A percentile compares a stretch with the other conserved stretches of the same genome.
Evolutionary conservation across 2,329 filamentous ascomycete genomes (phyloP).

Genomic region (Alternaria brassicicola): DNA sequence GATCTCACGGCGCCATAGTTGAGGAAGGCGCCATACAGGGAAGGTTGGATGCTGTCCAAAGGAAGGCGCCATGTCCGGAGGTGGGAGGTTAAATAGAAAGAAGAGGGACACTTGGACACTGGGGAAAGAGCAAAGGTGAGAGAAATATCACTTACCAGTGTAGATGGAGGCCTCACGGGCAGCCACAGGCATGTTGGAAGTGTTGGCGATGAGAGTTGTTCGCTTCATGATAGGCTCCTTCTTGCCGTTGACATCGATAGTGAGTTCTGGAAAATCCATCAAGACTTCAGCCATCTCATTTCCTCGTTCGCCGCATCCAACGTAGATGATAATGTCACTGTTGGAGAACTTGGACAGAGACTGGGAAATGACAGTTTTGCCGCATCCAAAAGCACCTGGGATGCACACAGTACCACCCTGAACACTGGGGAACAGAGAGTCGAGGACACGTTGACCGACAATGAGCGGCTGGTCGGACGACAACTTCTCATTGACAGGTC

Average conservation of each 20-base stretch:
- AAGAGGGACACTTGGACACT: too few species aligned
- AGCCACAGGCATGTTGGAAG: conserved; percentile 99
- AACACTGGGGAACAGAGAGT: conserved; percentile 94
- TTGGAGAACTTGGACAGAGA: conserved; percentile 99
- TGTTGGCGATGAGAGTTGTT: conserved; percentile 97
- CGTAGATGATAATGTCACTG: conserved; percentile 98
- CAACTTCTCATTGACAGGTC: conserved; percentile 90
- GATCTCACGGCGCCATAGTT: too few species aligned
- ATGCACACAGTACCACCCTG: conserved; percentile 98
- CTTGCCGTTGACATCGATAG: conserved; percentile 90
- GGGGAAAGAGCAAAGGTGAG: too few species aligned
- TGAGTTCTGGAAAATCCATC: conserved; percentile 99
- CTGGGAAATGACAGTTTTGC: conserved; percentile 99
- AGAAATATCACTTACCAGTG: conserved; percentile 76
- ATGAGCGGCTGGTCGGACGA: conserved; percentile 89
- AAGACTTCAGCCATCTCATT: conserved; percentile 99
- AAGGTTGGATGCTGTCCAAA: too few species aligned
- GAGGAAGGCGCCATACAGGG: too few species aligned
- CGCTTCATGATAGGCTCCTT: conserved; percentile 99
- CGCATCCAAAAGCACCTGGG: conserved; percentile 96
- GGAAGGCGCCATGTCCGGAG: too few species aligned
- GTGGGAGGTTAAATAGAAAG: too few species aligned
- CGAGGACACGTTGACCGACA: conserved; percentile 94
- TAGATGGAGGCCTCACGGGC: conserved; percentile 99
- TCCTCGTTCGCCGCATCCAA: conserved; percentile 88